Evolutionary conservation across 208 protist species (phyloP).

Genomic region (Wallacemonas sp.): DNA sequence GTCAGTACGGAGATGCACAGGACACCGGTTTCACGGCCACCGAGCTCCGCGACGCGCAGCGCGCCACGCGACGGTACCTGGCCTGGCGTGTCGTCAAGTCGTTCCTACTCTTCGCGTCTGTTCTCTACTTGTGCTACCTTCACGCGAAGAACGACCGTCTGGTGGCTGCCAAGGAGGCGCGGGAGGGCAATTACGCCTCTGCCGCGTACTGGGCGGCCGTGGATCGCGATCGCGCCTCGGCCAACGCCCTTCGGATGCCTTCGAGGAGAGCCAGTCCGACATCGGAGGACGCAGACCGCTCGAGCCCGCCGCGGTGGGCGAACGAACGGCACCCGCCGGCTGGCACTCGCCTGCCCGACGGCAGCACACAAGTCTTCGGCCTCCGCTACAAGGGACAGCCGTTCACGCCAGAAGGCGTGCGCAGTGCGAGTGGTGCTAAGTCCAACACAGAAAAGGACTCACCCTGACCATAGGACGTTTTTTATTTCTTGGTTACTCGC

Average conservation of each 20-base stretch:
- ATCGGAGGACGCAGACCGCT: background rate
- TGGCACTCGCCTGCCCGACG: too few species aligned
- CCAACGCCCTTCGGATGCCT: background rate
- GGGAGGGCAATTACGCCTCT: slow-evolving; percentile 17
- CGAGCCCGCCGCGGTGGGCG: background rate
- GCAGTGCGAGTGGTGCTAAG: background rate
- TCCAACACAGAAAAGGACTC: background rate
- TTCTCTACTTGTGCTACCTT: slow-evolving; percentile 34
- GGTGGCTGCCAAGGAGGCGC: background rate
- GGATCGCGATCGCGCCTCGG: slow-evolving; percentile 5
- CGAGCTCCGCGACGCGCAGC: slow-evolving; percentile 31
- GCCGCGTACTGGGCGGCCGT: background rate
- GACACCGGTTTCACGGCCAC: slow-evolving; percentile 38
- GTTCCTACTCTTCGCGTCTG: slow-evolving; percentile 31
- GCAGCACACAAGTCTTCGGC: too few species aligned
- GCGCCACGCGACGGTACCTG: slow-evolving; percentile 20
- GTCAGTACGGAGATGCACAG: slow-evolving; percentile 29
- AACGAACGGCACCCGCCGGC: background rate
- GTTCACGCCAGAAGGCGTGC: background rate
- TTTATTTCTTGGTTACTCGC: too few species aligned
- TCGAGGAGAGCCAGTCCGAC: background rate
- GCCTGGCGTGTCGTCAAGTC: slow-evolving; percentile 28
- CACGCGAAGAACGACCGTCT: slow-evolving; percentile 11
- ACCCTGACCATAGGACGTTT: background rate
- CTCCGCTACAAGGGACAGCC: background rate